Base-by-base conservation (phyloP, 192 early-diverging fungal species). In the Rhizoclosmatium sp. region DNA sequence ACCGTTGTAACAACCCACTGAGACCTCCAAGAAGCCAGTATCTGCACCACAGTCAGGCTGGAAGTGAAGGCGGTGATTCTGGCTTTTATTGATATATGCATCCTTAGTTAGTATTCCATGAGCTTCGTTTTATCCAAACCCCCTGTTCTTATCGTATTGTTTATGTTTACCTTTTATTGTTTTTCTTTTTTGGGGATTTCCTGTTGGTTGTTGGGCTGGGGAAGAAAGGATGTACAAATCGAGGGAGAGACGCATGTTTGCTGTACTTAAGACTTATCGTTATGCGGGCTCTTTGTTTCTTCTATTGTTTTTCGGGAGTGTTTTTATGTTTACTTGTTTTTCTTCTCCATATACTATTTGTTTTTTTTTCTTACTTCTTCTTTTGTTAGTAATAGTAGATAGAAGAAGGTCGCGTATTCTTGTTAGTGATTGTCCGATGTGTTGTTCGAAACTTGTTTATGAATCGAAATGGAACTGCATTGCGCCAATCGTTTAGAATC, bases 1-100 rank as follows among this genome's bases (percentile, higher is more conserved):
- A 97, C 81, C 92, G 95, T 4, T 97, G 94, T 81, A 94, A 91
- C 41, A 93, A 94, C 64, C 87, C 92, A 19, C 90, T 92, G 3
- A 81, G 92, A 12, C 86, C 87, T 62, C 5, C 60, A 40, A 9
- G 60, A 21, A 40, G 9, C 10, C 51, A 54, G 5, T 54, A 54
- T 54, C 51, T 12, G 16, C 51, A 54, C 5, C 51, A 54, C 5
- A 31, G 31, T 31, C 31, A 31, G 31, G 31, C 31, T 31, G 31
- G 31, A 31, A 31, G 31, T 31, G 31, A 31, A 31, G 31, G 31
- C 31, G 31, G 31, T 31, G 31, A 31, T 31, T 31, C 31, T 31
- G 31, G 31, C 31, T 31, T 31, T 31, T 31, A 31, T 31, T 31
- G 31, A 31, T 31, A 31, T 31, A 31, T 31, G 31, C 31, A 31